Conservation (phyloP, 2,329 filamentous ascomycete species). For the Pseudophaeomoniella oleicola region DNA sequence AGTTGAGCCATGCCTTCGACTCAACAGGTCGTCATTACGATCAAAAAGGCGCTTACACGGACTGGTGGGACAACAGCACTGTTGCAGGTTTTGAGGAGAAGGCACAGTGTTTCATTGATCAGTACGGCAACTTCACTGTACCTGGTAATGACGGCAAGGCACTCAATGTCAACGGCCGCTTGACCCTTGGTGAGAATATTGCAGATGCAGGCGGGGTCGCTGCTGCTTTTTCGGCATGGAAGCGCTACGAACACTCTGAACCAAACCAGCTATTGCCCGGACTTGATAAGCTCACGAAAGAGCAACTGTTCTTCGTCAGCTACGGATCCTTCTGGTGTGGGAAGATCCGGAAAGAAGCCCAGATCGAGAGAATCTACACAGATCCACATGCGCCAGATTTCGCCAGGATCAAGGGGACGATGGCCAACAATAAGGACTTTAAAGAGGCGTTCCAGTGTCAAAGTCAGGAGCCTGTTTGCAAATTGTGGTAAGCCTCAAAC, state of each 20-base stretch:
- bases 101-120: constrained; percentile 52
- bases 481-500: constrained; percentile 61
- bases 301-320: constrained; percentile 55
- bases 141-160: constrained; percentile 37
- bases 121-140: constrained; percentile 49
- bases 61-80: constrained; percentile 53
- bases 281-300: constrained; percentile 46
- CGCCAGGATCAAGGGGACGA: constrained; percentile 46
- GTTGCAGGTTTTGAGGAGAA: constrained; percentile 42
- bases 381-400: constrained; percentile 53
- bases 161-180: constrained; percentile 47
- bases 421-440: constrained; percentile 54
- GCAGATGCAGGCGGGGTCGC: constrained; percentile 54
- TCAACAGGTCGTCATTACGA: constrained; percentile 51
- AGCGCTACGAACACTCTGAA: constrained; percentile 38
- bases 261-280: constrained; percentile 44
- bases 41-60: constrained; percentile 46
- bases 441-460: constrained; percentile 53
- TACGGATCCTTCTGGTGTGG: constrained; percentile 47
- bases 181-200: constrained; percentile 57
- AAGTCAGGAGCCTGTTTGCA: constrained; percentile 50
- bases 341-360: constrained; percentile 44
- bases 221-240: constrained; percentile 52
- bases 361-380: constrained; percentile 42
- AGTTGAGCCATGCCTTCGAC: constrained; percentile 58